These are phyloP conservation scores for Aspergillus wentii DNA, from an alignment of 495 filamentous ascomycete species.

Conservation along the genomic window DNA sequence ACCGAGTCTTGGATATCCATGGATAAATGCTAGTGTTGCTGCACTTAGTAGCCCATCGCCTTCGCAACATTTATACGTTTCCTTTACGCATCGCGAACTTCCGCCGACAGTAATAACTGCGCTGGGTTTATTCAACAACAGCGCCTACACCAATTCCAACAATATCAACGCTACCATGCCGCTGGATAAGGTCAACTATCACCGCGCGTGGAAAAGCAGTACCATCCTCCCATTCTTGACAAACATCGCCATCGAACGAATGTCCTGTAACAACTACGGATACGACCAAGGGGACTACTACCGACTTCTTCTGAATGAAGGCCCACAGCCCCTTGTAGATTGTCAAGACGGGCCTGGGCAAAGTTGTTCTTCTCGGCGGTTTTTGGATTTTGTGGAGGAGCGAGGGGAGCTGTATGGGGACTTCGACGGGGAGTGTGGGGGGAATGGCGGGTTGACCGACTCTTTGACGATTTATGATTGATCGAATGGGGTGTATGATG, in stretches of 20 bases:
- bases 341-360: slow-evolving; percentile 19
- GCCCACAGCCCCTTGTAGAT: slow-evolving; percentile 14
- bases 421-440: slow-evolving; percentile 12
- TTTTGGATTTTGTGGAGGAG: slow-evolving; percentile 9
- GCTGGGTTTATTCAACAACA: slow-evolving; percentile 19
- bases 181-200: slow-evolving; percentile 12
- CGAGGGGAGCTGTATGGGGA: slow-evolving; percentile 8
- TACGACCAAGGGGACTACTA: slow-evolving; percentile 15
- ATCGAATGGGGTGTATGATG: too few relatives aligned
- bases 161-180: slow-evolving; percentile 15
- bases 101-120: slow-evolving; percentile 15
- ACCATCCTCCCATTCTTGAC: slow-evolving; percentile 14
- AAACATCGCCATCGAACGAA: slow-evolving; percentile 13
- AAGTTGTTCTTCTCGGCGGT: slow-evolving; percentile 10
- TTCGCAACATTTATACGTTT: slow-evolving; percentile 13
- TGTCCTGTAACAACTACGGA: slow-evolving; percentile 12
- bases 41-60: slow-evolving; percentile 3
- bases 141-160: slow-evolving; percentile 8
- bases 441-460: neutral
- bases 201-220: slow-evolving; percentile 15
- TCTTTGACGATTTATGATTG: slow-evolving; percentile 2
- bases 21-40: slow-evolving; percentile 10
- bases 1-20: slow-evolving; percentile 12
- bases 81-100: slow-evolving; percentile 18
- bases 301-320: slow-evolving; percentile 16